Base-by-base conservation (phyloP, 176 grass and related monocot genomes). In the Lolium perenne region DNA sequence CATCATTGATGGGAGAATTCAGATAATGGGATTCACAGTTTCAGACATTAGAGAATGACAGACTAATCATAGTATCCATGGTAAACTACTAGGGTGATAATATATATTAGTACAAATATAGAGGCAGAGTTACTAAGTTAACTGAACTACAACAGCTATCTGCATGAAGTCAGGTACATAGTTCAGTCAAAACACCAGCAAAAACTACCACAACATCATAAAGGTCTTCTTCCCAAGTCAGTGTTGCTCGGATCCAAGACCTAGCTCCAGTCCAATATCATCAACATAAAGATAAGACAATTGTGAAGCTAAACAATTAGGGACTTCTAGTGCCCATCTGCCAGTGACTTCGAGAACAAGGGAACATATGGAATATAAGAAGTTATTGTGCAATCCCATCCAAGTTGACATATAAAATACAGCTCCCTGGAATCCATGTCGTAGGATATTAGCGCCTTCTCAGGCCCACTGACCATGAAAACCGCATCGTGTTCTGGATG, bases 281-380 rank as follows among this genome's bases (percentile, higher is more conserved):
- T 61, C 7, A 61, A 11, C 48, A 50, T 12, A 9, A 61, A 23
- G 10, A 61, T 61, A 13, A 23, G 58, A 61, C n/a, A 61, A 20
- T 22, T 61, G 2, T 11, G 48, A 50, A 13, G 48, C 48, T 50
- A 50, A 12, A 10, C 48, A 50, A 63, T 21, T 26, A 63, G 35
- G 41, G 26, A 32, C 14, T 38, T 68, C 15, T 68, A 64, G 11
- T 64, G 23, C 61, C 61, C 23, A 64, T 64, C 61, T 64, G 21
- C 61, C 4, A 64, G 3, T 64, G 61, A 26, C 11, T 64, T 26
- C 2, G 61, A 64, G 61, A 64, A 64, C 23, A 64, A 64, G 61
- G 61, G 61, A 64, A 64, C 23, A 64, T 64, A 64, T 64, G 61
- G 61, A 64, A 64, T 14, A 64, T 29, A 64, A 26, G 61, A 21